These are phyloP conservation scores for Thielaviopsis populi DNA, from an alignment of 2,329 filamentous ascomycete species.

Conservation along the genomic window DNA sequence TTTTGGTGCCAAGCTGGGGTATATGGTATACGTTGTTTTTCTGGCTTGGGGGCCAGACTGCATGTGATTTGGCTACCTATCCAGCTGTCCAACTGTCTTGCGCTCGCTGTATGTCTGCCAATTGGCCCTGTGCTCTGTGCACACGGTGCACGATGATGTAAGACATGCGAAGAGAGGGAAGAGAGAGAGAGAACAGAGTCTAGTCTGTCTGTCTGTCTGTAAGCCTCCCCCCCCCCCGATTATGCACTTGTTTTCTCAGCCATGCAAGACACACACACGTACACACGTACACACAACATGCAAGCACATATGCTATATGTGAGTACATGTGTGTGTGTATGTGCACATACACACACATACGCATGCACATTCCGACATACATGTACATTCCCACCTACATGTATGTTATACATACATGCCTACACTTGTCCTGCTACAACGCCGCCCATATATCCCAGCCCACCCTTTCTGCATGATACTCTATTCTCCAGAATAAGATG, in stretches of 20 bases:
- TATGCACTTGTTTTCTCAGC: not conserved
- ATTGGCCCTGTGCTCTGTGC: too few relatives aligned
- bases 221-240: not conserved
- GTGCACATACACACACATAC: not conserved
- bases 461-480: not conserved
- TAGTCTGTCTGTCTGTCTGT: not conserved
- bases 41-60: too few relatives aligned
- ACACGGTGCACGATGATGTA: too few relatives aligned
- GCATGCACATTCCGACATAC: not conserved
- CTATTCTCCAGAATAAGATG: not conserved
- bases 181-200: not conserved
- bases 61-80: too few relatives aligned
- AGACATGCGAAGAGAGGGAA: not conserved
- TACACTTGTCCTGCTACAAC: not conserved
- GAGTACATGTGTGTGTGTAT: too few relatives aligned
- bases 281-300: too few relatives aligned
- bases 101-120: too few relatives aligned
- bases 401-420: not conserved
- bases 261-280: not conserved
- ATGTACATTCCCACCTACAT: not conserved
- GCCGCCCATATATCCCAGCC: too few relatives aligned
- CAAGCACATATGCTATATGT: too few relatives aligned
- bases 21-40: not conserved
- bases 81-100: too few relatives aligned
- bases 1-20: too few relatives aligned